Conservation (phyloP, 257 asterid genomes). For the Osmanthus fragrans region DNA sequence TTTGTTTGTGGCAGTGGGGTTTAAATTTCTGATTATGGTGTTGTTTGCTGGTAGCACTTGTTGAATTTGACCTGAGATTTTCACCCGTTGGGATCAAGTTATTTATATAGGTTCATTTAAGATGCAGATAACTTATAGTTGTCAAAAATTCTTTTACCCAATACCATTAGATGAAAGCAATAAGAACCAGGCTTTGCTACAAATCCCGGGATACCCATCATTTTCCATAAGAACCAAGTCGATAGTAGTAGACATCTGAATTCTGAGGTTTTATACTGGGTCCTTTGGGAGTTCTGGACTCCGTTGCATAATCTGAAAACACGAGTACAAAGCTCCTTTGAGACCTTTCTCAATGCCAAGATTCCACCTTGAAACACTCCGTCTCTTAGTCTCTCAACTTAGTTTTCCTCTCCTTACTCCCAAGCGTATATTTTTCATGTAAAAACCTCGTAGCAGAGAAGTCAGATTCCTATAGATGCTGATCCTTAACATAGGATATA, state of each 20-base stretch:
- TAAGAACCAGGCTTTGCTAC: no score
- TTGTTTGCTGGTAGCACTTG: background rate
- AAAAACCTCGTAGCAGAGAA: background rate
- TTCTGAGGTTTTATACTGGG: background rate
- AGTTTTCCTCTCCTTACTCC: background rate
- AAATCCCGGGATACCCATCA: no score
- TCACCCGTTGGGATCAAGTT: background rate
- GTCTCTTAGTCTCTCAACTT: background rate
- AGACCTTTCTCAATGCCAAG: background rate
- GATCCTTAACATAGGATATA: background rate
- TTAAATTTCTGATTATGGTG: background rate
- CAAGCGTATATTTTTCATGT: background rate
- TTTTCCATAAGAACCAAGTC: background rate
- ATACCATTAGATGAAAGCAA: background rate
- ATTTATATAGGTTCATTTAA: background rate
- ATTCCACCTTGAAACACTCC: background rate
- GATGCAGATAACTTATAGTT: background rate
- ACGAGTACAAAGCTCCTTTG: background rate
- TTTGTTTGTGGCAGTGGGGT: background rate
- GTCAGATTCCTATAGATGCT: background rate
- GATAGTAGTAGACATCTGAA: background rate
- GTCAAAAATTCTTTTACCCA: background rate
- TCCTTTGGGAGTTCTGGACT: background rate
- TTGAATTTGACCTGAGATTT: conserved; percentile 7
- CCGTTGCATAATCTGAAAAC: background rate